phyloP scores from a whole-genome alignment of 306 rosid genomes.

The Medicago arabica region DNA sequence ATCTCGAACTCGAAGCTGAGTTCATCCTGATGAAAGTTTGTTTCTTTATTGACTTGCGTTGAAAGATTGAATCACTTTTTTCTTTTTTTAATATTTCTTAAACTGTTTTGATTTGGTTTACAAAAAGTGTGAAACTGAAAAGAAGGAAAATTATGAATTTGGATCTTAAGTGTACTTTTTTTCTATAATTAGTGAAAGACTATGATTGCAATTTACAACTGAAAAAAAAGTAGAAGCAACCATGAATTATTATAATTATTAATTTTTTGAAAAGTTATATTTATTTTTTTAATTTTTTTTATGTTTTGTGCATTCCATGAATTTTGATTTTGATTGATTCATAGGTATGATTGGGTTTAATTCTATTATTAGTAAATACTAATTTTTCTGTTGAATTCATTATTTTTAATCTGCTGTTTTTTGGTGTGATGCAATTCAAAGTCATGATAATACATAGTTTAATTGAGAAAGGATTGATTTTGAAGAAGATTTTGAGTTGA shows the following conservation, averaged over 20 bases:
- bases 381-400: not conserved
- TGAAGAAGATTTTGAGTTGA: constrained; percentile 30
- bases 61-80: constrained; percentile 38
- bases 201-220: too few relatives aligned
- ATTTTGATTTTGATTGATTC: constrained; percentile 12
- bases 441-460: not conserved
- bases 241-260: not conserved
- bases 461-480: not conserved
- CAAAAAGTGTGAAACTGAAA: constrained; percentile 35
- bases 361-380: not conserved
- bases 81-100: constrained; percentile 26
- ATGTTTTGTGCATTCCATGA: constrained; percentile 12
- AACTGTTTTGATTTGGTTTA: constrained; percentile 32
- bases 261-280: too few relatives aligned
- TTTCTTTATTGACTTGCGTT: constrained; percentile 42
- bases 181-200: constrained; percentile 1
- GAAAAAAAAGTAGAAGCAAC: not conserved
- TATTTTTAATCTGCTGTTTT: not conserved
- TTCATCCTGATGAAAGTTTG: not conserved
- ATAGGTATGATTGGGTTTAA: constrained; percentile 19
- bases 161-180: constrained; percentile 41
- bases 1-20: too few relatives aligned
- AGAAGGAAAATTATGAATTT: constrained; percentile 34
- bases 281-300: too few relatives aligned
- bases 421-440: constrained; percentile 13